Evolutionary conservation across 345 rosid species (phyloP), one percentile per base, ranked within the genome.

Genomic region (Syzygium aqueum): DNA sequence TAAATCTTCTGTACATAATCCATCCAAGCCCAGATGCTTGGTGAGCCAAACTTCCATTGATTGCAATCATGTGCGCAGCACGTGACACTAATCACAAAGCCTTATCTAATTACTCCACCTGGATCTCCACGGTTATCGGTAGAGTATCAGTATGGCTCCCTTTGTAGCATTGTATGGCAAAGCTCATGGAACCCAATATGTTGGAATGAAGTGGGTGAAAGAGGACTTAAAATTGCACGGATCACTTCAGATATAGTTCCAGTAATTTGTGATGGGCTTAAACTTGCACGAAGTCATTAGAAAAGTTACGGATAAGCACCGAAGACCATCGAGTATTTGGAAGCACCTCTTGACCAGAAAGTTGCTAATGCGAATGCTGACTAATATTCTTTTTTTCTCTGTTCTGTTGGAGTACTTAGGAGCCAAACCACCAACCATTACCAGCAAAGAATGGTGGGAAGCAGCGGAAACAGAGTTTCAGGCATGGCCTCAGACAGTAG

Each of bases 401-500:
- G 33, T 77, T 43, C 84, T 53, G 40, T 40, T 27, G 14, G 17
- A 23, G 59, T 63, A 53, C 14, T 67, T 92, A 97, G 98, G 98
- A 23, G 89, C 94, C n/a, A 97, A 97, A 8, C 97, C 98, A 53
- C 51, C 43, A 13, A 96, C 98, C 25, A 94, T 96, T 84, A 84
- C 95, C 11, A 89, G 86, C 93, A 94, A 97, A 53, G 94, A 91
- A 84, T 94, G 99, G 99, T 91, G 94, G 96, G 94, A 90, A n/a
- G 95, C 92, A 77, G 96, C 97, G 1, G 98, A 96, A 87, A 95
- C 93, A 93, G 96, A 93, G 54, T 91, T 97, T 87, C 99, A 94
- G 90, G 96, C 96, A 11, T 95, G 99, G 99, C 99, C 99, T 15
- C 97, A 95, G 43, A 93, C 97, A 30, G 98, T 95, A 12, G 97